Conservation (phyloP, 345 rosid genomes). For the Citrus medica region DNA sequence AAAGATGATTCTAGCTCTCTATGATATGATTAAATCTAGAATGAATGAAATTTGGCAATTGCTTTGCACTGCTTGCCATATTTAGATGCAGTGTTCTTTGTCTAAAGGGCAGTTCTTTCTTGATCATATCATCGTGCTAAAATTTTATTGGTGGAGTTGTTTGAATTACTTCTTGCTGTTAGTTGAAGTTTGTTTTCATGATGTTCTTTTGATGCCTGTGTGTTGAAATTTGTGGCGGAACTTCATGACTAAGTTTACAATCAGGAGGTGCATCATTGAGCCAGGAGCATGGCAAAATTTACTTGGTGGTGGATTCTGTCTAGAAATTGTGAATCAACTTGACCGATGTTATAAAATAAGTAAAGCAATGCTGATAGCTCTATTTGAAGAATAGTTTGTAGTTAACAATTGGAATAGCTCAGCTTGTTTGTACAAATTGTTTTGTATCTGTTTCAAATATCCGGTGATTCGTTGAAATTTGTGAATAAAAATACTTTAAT, state of each 20-base stretch:
- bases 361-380: no score
- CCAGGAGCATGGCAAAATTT: background rate
- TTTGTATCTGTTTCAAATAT: background rate
- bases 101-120: background rate
- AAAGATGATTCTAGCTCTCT: background rate
- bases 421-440: background rate
- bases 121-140: background rate
- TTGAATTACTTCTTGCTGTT: background rate
- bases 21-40: background rate
- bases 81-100: background rate
- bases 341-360: no score
- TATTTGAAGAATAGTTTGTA: no score
- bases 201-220: background rate
- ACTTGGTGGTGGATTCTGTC: background rate
- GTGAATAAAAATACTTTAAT: slow-evolving; percentile 6
- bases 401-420: background rate
- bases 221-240: background rate
- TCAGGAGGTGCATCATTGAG: background rate
- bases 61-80: background rate
- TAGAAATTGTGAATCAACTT: no score
- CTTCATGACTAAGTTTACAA: background rate
- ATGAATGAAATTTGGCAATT: background rate
- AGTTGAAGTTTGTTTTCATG: background rate
- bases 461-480: background rate
- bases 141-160: background rate